phyloP scores from a whole-genome alignment of 2,329 filamentous ascomycete species.

The Aspergillus sp. region DNA sequence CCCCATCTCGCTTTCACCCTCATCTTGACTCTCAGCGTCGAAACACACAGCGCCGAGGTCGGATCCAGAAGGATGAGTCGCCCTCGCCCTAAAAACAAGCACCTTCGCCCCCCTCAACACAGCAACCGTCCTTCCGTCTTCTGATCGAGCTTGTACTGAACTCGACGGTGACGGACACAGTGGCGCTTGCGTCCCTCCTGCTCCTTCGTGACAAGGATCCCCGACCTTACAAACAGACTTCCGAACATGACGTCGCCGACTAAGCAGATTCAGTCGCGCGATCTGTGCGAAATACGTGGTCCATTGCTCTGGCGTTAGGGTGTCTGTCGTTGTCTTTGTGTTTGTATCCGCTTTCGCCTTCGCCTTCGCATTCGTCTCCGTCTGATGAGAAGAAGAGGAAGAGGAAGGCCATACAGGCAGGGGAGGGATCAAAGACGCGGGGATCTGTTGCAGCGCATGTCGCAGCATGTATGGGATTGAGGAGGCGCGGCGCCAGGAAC shows the following conservation, averaged over 20 bases:
- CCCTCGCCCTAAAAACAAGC: conserved; percentile 2
- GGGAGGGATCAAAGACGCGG: conserved; percentile 9
- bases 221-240: conserved; percentile 5
- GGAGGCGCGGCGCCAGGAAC: conserved; percentile 17
- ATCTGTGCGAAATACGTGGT: conserved; percentile 17
- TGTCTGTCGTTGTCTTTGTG: not conserved
- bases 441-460: conserved; percentile 12
- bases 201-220: too few relatives aligned
- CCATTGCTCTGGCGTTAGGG: conserved; percentile 16
- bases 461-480: conserved; percentile 17
- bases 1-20: too few relatives aligned
- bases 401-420: not conserved
- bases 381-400: too few relatives aligned
- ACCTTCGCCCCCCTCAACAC: conserved; percentile 15
- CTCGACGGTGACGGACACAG: too few relatives aligned
- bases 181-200: too few relatives aligned
- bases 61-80: too few relatives aligned
- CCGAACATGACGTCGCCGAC: conserved; percentile 6
- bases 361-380: too few relatives aligned
- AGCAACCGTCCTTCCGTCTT: conserved; percentile 11
- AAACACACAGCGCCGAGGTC: too few relatives aligned
- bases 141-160: not conserved
- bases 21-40: too few relatives aligned
- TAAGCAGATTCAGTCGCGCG: conserved; percentile 15
- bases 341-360: too few relatives aligned